Percentiles rank a stretch among this genome's conserved stretches.
Evolutionary conservation across 2,329 filamentous ascomycete genomes (phyloP).

Genomic region (Stemphylium vesicarium): DNA sequence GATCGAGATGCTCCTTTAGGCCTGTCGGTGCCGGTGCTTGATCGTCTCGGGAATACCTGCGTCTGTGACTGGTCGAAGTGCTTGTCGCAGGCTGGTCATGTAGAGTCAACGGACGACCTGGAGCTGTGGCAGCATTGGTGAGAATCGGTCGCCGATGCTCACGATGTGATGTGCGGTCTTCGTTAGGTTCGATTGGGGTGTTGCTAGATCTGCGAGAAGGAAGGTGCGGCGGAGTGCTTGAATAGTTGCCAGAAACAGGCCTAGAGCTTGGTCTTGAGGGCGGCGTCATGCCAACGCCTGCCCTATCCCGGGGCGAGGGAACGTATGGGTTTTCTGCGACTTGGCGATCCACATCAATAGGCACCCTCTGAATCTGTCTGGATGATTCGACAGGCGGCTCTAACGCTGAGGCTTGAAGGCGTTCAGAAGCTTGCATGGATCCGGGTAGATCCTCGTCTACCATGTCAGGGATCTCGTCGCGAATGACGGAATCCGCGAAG

Average conservation of each 20-base stretch:
- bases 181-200: constrained; percentile 39
- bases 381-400: constrained; percentile 34
- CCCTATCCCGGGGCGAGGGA: constrained; percentile 41
- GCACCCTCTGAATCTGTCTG: constrained; percentile 37
- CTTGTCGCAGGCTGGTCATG: constrained; percentile 45
- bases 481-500: constrained; percentile 77
- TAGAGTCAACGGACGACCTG: constrained; percentile 48
- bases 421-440: constrained; percentile 32
- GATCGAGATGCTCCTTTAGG: constrained; percentile 56
- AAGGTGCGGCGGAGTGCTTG: constrained; percentile 33
- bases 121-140: constrained; percentile 54
- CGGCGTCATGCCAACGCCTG: constrained; percentile 37
- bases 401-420: constrained; percentile 34
- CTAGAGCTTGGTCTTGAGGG: constrained; percentile 44
- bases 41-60: constrained; percentile 63
- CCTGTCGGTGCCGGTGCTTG: constrained; percentile 53
- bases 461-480: constrained; percentile 77
- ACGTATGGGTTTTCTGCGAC: constrained; percentile 39
- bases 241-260: constrained; percentile 35
- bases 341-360: constrained; percentile 36
- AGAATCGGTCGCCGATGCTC: constrained; percentile 54
- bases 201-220: constrained; percentile 42
- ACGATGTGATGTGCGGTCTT: constrained; percentile 45
- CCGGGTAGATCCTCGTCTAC: constrained; percentile 73
- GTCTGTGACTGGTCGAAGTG: constrained; percentile 60